Percentiles rank a stretch among this genome's conserved stretches.
Conservation (phyloP, 345 rosid genomes). For the Durio zibethinus region DNA sequence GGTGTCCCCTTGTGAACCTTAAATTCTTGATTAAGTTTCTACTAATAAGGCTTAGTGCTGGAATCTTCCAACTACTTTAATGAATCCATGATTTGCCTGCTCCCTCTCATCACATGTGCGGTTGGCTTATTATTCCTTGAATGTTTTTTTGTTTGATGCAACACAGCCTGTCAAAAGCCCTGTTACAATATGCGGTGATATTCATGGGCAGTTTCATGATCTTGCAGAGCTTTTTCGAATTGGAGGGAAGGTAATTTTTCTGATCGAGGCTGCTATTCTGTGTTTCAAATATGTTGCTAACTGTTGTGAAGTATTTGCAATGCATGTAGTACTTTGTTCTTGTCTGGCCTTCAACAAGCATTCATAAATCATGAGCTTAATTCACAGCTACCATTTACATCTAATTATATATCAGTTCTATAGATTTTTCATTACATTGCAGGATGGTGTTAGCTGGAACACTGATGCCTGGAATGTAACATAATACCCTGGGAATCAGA, state of each 20-base stretch:
- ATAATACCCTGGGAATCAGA: background rate
- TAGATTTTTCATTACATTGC: background rate
- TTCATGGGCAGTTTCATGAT: constrained; percentile 97
- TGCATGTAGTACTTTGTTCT: background rate
- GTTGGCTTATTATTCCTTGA: background rate
- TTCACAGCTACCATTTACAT: background rate
- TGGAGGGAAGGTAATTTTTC: constrained; percentile 76
- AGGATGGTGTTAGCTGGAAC: background rate
- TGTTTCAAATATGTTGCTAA: background rate
- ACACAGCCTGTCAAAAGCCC: constrained; percentile 92
- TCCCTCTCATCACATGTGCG: background rate
- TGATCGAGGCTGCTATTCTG: background rate
- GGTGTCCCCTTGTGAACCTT: background rate
- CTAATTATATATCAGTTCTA: background rate
- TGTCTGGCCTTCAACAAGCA: background rate
- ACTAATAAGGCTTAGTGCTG: background rate
- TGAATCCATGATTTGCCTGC: background rate
- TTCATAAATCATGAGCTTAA: background rate
- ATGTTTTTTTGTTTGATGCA: background rate
- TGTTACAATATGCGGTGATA: constrained; percentile 94
- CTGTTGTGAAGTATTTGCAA: background rate
- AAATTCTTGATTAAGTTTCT: background rate
- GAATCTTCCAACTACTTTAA: background rate
- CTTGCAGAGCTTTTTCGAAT: constrained; percentile 97
- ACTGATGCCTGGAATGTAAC: background rate